Percentiles rank a stretch among this genome's conserved stretches.
phyloP scores from a whole-genome alignment of 352 stramenopile species.

The Achlya hypogyna region DNA sequence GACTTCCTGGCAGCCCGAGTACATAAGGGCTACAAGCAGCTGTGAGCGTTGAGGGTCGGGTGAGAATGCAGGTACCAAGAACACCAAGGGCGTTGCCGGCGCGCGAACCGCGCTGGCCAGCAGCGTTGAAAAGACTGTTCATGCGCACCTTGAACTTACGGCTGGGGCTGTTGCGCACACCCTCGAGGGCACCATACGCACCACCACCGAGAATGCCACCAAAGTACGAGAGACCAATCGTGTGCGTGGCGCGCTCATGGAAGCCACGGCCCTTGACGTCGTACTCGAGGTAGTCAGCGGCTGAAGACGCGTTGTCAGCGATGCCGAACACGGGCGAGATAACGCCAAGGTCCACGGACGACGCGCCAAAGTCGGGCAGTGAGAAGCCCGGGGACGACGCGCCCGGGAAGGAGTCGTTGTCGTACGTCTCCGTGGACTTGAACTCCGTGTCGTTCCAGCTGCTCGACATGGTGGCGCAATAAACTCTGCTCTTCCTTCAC shows the following conservation, averaged over 20 bases:
- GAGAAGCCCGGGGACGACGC: constrained; percentile 2
- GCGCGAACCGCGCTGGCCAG: constrained; percentile 69
- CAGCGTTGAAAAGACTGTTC: constrained; percentile 83
- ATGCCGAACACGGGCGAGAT: constrained; percentile 84
- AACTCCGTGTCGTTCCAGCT: constrained; percentile 21
- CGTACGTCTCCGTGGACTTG: constrained; percentile 15
- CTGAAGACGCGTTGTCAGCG: constrained; percentile 50
- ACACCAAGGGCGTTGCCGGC: constrained; percentile 75
- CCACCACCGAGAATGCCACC: constrained; percentile 75
- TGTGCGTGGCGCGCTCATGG: constrained; percentile 74
- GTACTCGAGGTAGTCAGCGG: constrained; percentile 78
- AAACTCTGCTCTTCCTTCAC: constrained; percentile 1
- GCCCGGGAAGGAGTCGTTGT: neutral
- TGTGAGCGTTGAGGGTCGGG: neutral
- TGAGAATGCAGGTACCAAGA: constrained; percentile 35
- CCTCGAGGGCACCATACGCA: constrained; percentile 49
- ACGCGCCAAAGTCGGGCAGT: constrained; percentile 17
- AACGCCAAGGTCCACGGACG: constrained; percentile 57
- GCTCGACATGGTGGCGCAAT: constrained; percentile 9
- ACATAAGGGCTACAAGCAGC: constrained; percentile 57
- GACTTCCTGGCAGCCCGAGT: constrained; percentile 79
- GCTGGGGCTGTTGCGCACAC: constrained; percentile 62
- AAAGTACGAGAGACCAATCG: constrained; percentile 75
- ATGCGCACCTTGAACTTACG: constrained; percentile 85
- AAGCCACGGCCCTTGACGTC: constrained; percentile 75